Evolutionary conservation across 257 asterid genomes (phyloP), one percentile per base, ranked within the genome.

Genomic region (Mitragyna speciosa): DNA sequence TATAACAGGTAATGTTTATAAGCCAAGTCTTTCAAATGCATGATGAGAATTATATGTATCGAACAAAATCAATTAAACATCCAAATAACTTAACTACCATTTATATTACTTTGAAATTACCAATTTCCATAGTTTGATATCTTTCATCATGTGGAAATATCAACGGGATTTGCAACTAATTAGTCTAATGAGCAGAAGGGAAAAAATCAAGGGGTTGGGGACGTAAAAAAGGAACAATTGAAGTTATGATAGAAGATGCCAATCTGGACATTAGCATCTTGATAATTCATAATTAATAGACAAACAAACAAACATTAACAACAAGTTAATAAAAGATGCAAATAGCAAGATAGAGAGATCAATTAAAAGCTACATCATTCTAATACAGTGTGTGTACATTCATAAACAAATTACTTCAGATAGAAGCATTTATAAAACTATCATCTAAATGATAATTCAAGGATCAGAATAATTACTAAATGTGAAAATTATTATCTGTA

Each of bases 31-130:
- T 22, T 30, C 58, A 31, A 8, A 47, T n/a, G 47, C 81, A 67
- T 66, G n/a, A 51, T 12, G 45, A 20, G 65, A 15, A 63, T 26
- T 26, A 58, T 28, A 28, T 15, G 48, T 7, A 81, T 14, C 3
- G 24, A 74, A 36, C 36, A 73, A 47, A 10, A 49, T 51, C 59
- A 12, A 59, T 54, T 20, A 73, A 73, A 73, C 45, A 30, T 80
- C 26, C 12, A 47, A 51, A 36, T 22, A 51, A 51, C 31, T 15
- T 41, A 9, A 54, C 22, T 12, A 69, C n/a, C 11, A 63, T 63
- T 41, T 36, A 49, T 70, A 68, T 1, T 28, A 26, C 36, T 2
- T 22, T 3, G 19, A 26, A 3, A 63, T 63, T 63, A n/a, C 68
- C 28, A 63, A 75, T 6, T 39, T 58, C 20, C 70, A 75, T n/a